phyloP scores from a whole-genome alignment of 768 basidiomycete species.

The Boletus insuetus region DNA sequence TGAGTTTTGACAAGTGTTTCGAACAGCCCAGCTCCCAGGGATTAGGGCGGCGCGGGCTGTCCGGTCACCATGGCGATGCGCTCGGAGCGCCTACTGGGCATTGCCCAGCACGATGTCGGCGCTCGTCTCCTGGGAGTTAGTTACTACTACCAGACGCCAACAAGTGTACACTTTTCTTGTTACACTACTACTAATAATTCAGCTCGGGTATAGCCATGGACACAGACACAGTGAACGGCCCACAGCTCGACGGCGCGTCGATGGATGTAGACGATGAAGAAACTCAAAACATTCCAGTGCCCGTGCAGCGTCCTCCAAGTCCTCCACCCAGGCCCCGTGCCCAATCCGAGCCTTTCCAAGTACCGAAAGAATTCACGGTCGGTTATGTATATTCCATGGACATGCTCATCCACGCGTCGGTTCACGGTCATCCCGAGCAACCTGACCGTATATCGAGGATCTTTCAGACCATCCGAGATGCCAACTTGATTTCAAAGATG shows the following conservation, averaged over 20 bases:
- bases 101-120: neutral
- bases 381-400: slow-evolving; percentile 85
- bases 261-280: slow-evolving; percentile 31
- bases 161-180: slow-evolving; percentile 1
- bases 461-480: slow-evolving; percentile 58
- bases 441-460: slow-evolving; percentile 78
- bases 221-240: slow-evolving; percentile 13
- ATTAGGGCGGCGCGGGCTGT: too few relatives aligned
- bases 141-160: slow-evolving; percentile 9
- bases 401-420: slow-evolving; percentile 82
- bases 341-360: slow-evolving; percentile 33
- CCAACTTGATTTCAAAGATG: slow-evolving; percentile 67
- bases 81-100: neutral
- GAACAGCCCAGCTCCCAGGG: neutral
- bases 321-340: slow-evolving; percentile 22
- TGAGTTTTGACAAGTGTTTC: neutral
- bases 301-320: slow-evolving; percentile 16
- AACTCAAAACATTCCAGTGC: neutral
- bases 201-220: neutral
- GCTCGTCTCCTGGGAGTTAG: too few relatives aligned
- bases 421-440: slow-evolving; percentile 70
- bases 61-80: neutral
- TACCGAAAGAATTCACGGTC: slow-evolving; percentile 38
- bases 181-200: neutral
- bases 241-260: slow-evolving; percentile 15